Evolutionary conservation across 495 filamentous ascomycete genomes (phyloP).

Genomic region (Margaritispora aquatica): DNA sequence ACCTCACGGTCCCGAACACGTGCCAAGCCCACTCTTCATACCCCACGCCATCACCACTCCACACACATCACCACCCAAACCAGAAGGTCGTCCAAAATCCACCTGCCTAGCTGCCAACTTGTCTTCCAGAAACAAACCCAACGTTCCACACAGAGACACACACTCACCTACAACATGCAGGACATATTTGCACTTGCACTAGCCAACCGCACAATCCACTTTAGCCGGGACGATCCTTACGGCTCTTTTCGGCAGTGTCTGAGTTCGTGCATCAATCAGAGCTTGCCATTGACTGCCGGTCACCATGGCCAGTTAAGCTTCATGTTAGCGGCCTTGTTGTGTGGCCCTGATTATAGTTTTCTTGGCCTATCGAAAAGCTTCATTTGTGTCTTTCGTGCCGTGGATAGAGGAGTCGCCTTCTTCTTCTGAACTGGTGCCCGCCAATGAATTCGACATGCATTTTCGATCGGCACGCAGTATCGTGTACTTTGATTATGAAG

Average conservation of each 20-base stretch:
- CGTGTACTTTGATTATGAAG: slow-evolving; percentile 1
- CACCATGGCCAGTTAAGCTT: neutral
- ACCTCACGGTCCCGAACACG: neutral
- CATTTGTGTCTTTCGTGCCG: neutral
- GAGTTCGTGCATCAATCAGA: neutral
- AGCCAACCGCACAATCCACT: neutral
- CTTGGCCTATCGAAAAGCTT: slow-evolving; percentile 12
- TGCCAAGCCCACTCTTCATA: neutral
- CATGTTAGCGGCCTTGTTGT: neutral
- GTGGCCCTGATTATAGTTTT: neutral
- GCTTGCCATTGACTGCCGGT: slow-evolving; percentile 3
- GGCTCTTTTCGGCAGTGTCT: neutral
- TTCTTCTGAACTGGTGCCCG: slow-evolving; percentile 9
- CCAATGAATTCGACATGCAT: slow-evolving; percentile 10
- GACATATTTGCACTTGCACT: neutral
- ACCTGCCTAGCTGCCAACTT: neutral
- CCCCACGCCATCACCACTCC: neutral
- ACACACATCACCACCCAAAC: neutral
- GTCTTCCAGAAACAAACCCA: neutral
- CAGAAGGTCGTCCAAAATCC: neutral
- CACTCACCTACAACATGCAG: neutral
- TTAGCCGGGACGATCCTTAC: neutral
- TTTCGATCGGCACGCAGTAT: slow-evolving; percentile 4
- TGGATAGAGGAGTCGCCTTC: slow-evolving; percentile 10
- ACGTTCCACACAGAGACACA: neutral